Evolutionary conservation across 495 filamentous ascomycete genomes (phyloP).

Genomic region (Penicillium ochrochloron): DNA sequence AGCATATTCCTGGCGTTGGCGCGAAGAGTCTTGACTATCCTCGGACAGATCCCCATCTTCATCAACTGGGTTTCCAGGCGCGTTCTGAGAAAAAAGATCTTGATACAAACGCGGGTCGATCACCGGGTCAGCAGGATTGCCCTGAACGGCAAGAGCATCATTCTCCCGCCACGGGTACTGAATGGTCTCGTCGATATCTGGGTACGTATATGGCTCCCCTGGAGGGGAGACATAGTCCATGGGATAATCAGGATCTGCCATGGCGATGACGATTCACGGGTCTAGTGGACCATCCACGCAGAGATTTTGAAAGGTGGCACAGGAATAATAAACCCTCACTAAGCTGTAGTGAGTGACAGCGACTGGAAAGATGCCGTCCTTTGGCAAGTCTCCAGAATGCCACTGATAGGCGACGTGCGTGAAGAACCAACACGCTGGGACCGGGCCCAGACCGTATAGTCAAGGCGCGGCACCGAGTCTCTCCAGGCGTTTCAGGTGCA

Average conservation of each 20-base stretch:
- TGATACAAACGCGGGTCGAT: slow-evolving; percentile 50
- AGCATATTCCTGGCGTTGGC: not conserved
- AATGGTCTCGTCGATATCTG: slow-evolving; percentile 44
- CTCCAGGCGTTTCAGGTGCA: slow-evolving; percentile 26
- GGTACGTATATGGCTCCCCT: slow-evolving; percentile 36
- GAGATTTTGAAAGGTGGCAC: slow-evolving; percentile 1
- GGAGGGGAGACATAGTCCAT: slow-evolving; percentile 20
- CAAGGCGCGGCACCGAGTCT: slow-evolving; percentile 16
- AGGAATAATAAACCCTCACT: not conserved
- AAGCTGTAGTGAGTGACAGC: not conserved
- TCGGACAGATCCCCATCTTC: slow-evolving; percentile 18
- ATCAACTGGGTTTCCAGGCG: slow-evolving; percentile 15
- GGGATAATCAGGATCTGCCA: slow-evolving; percentile 28
- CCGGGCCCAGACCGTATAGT: slow-evolving; percentile 30
- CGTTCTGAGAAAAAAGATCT: slow-evolving; percentile 27
- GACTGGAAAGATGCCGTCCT: not conserved
- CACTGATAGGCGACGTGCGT: slow-evolving; percentile 18
- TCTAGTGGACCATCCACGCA: slow-evolving; percentile 2
- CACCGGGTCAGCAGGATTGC: slow-evolving; percentile 31
- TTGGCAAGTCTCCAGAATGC: not conserved
- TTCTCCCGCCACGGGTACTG: slow-evolving; percentile 44
- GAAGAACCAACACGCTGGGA: slow-evolving; percentile 19
- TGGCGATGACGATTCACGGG: slow-evolving; percentile 12
- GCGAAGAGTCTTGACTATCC: slow-evolving; percentile 11
- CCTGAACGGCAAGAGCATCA: slow-evolving; percentile 20